phyloP scores from a whole-genome alignment of 2,329 filamentous ascomycete species.

The Xylaria multiplex region DNA sequence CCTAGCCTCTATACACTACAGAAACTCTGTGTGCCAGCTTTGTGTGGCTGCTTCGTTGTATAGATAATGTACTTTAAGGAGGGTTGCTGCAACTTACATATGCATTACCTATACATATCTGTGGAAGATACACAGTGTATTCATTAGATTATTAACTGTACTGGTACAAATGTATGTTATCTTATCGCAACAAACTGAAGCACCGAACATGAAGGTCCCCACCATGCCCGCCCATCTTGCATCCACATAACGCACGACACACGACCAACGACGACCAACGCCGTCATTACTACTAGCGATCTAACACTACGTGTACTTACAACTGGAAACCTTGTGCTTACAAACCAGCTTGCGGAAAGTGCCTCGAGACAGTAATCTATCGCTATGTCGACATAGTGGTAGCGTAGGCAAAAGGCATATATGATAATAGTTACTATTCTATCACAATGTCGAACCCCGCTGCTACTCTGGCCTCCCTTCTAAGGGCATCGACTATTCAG shows the following conservation, averaged over 20 bases:
- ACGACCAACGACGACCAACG: no score
- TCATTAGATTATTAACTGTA: no score
- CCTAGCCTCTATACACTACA: no score
- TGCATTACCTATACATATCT: no score
- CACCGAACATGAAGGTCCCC: not conserved
- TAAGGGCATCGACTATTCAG: conserved; percentile 65
- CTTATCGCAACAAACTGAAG: not conserved
- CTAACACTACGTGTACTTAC: not conserved
- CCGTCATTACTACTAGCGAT: no score
- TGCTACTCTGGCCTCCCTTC: conserved; percentile 62
- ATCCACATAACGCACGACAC: conserved; percentile 3
- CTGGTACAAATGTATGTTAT: not conserved
- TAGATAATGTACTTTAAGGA: no score
- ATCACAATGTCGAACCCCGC: conserved; percentile 56
- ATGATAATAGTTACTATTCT: not conserved
- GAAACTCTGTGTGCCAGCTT: no score
- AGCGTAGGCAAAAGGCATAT: not conserved
- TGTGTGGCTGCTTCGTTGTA: no score
- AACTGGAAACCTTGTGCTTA: not conserved
- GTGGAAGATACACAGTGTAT: no score
- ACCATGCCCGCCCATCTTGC: not conserved
- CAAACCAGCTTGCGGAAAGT: no score
- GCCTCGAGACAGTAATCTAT: no score
- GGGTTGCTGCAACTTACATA: no score
- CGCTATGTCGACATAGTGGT: conserved; percentile 24